Evolutionary conservation across 2,329 filamentous ascomycete species (phyloP).

Genomic region (Domatiomyces globalis): DNA sequence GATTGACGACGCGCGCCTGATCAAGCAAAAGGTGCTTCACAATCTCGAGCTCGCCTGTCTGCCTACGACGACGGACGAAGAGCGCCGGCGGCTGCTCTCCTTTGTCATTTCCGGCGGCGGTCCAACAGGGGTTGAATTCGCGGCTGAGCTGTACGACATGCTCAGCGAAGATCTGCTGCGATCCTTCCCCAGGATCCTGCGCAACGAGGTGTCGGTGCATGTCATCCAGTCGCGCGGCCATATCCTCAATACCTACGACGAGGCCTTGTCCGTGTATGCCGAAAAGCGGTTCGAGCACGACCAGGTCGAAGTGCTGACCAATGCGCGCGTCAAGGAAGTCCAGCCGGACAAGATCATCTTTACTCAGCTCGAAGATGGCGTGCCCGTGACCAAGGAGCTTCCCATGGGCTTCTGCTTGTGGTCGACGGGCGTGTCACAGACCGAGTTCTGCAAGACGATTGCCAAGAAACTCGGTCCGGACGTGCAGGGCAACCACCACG

Average conservation of each 20-base stretch:
- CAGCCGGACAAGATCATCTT: slow-evolving; percentile 72
- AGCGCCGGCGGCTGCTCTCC: slow-evolving; percentile 72
- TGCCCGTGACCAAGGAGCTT: slow-evolving; percentile 73
- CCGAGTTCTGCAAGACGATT: slow-evolving; percentile 61
- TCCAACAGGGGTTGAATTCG: slow-evolving; percentile 94
- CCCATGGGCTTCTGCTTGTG: slow-evolving; percentile 94
- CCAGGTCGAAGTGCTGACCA: slow-evolving; percentile 80
- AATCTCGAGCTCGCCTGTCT: slow-evolving; percentile 85
- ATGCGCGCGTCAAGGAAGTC: slow-evolving; percentile 85
- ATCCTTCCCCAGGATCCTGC: slow-evolving; percentile 75
- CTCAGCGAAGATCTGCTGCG: slow-evolving; percentile 82
- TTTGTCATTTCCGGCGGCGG: slow-evolving; percentile 95
- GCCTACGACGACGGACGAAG: slow-evolving; percentile 81
- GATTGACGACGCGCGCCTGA: slow-evolving; percentile 77
- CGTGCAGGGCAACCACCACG: slow-evolving; percentile 72
- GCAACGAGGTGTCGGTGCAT: slow-evolving; percentile 95
- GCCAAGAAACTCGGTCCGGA: slow-evolving; percentile 57
- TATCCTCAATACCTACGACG: slow-evolving; percentile 96
- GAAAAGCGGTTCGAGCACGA: slow-evolving; percentile 85
- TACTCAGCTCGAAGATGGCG: slow-evolving; percentile 66
- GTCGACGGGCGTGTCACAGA: slow-evolving; percentile 89
- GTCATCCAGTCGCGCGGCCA: slow-evolving; percentile 89
- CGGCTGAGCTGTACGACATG: slow-evolving; percentile 88
- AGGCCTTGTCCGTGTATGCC: slow-evolving; percentile 80
- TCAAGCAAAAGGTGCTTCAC: slow-evolving; percentile 73